Conservation (phyloP, 805 yeast genomes). For the Saccharomycopsis schoenii region DNA sequence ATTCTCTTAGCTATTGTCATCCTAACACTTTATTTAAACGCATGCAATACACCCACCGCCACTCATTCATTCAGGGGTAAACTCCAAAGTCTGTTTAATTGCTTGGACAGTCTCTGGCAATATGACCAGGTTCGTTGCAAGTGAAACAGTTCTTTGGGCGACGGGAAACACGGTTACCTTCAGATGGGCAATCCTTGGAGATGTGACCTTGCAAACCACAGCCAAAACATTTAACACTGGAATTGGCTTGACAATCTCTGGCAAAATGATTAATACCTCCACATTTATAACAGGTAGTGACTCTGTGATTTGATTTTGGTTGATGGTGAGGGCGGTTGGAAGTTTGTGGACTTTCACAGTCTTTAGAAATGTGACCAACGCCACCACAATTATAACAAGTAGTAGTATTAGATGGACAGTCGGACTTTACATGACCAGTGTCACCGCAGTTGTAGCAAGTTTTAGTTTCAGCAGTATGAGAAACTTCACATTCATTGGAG, state of each 20-base stretch:
- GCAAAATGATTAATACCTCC: slow-evolving; percentile 74
- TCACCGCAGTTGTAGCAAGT: slow-evolving; percentile 92
- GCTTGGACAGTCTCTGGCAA: slow-evolving; percentile 65
- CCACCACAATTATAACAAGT: slow-evolving; percentile 75
- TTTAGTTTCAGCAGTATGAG: slow-evolving; percentile 74
- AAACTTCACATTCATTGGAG: slow-evolving; percentile 79
- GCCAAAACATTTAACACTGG: slow-evolving; percentile 73
- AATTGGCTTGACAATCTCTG: slow-evolving; percentile 73
- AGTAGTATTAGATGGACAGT: slow-evolving; percentile 57
- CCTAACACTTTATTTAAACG: not conserved
- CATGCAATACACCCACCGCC: slow-evolving; percentile 9
- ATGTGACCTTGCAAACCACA: slow-evolving; percentile 90
- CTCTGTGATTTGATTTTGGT: slow-evolving; percentile 6
- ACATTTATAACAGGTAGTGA: slow-evolving; percentile 36
- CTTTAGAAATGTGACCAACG: slow-evolving; percentile 75
- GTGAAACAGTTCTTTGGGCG: slow-evolving; percentile 44
- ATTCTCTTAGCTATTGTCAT: not conserved
- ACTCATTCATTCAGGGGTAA: not conserved
- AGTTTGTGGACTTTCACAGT: slow-evolving; percentile 51
- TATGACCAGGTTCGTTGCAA: slow-evolving; percentile 77
- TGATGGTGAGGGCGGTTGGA: slow-evolving; percentile 23
- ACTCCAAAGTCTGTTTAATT: not conserved
- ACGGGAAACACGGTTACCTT: slow-evolving; percentile 20
- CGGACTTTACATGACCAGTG: slow-evolving; percentile 80
- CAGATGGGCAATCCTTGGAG: slow-evolving; percentile 35